phyloP scores from a whole-genome alignment of 2,329 filamentous ascomycete genomes.

The Colletotrichum spaethianum region DNA sequence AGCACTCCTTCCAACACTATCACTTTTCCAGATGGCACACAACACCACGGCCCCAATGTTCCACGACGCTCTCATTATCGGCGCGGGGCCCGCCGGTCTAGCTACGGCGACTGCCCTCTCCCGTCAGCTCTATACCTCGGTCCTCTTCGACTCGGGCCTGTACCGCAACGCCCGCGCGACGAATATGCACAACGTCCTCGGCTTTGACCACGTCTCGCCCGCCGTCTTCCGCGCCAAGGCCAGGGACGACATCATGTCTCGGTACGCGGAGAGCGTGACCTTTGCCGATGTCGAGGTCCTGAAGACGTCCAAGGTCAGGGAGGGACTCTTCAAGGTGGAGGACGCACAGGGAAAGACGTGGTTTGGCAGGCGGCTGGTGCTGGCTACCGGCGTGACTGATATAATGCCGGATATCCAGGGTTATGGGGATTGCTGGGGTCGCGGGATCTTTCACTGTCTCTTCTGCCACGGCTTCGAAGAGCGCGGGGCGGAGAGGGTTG shows the following conservation, averaged over 20 bases:
- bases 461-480: conserved; percentile 74
- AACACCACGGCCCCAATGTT: conserved; percentile 36
- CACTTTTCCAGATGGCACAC: not conserved
- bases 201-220: conserved; percentile 56
- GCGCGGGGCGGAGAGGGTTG: conserved; percentile 59
- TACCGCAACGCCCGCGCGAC: conserved; percentile 65
- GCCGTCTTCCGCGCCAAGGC: conserved; percentile 53
- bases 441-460: conserved; percentile 70
- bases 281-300: conserved; percentile 50
- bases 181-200: conserved; percentile 63
- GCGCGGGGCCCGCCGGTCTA: conserved; percentile 67
- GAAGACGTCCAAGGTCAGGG: conserved; percentile 48
- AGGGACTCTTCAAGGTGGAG: conserved; percentile 51
- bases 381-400: conserved; percentile 69
- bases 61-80: conserved; percentile 67
- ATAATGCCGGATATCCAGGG: conserved; percentile 65
- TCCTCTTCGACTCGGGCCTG: conserved; percentile 64
- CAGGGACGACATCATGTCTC: conserved; percentile 50
- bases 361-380: conserved; percentile 65
- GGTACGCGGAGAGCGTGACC: conserved; percentile 49
- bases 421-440: conserved; percentile 69
- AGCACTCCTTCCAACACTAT: not conserved
- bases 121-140: conserved; percentile 61
- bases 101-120: conserved; percentile 62
- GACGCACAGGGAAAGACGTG: conserved; percentile 61